Conservation (phyloP, 352 stramenopile species). For the Phytophthora syringae region DNA sequence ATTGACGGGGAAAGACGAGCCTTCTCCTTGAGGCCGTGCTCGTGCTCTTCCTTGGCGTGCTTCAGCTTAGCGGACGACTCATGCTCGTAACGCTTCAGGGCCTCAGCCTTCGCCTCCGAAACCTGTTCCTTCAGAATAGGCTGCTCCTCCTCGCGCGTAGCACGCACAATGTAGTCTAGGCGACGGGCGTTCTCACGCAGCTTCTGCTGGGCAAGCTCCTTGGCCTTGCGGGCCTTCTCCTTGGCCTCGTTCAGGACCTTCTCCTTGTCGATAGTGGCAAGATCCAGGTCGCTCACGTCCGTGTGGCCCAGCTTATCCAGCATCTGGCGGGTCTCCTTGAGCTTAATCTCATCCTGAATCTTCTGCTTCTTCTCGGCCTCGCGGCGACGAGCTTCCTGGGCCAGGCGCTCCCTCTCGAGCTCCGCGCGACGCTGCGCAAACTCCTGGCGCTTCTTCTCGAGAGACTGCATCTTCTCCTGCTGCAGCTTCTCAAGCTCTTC, state of each 20-base stretch:
- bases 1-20: constrained; percentile 71
- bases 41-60: constrained; percentile 87
- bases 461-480: constrained; percentile 90
- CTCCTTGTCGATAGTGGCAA: constrained; percentile 83
- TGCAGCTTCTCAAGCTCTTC: constrained; percentile 95
- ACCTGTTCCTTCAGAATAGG: constrained; percentile 90
- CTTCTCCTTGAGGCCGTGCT: constrained; percentile 91
- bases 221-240: constrained; percentile 95
- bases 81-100: constrained; percentile 70
- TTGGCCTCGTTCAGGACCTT: constrained; percentile 93
- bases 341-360: constrained; percentile 95
- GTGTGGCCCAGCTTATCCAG: constrained; percentile 81
- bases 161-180: constrained; percentile 96
- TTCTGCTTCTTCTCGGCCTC: constrained; percentile 96
- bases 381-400: constrained; percentile 78
- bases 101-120: constrained; percentile 78
- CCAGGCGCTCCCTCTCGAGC: constrained; percentile 80
- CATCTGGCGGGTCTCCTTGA: constrained; percentile 90
- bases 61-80: constrained; percentile 86
- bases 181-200: constrained; percentile 92
- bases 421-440: constrained; percentile 75
- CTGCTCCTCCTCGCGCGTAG: constrained; percentile 96
- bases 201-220: constrained; percentile 95
- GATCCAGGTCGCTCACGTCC: constrained; percentile 69
- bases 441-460: constrained; percentile 86